Percentiles rank a stretch among this genome's conserved stretches.
These are phyloP conservation scores for Stropharia rugosoannulata DNA, from an alignment of 768 basidiomycete genomes.

Conservation along the genomic window DNA sequence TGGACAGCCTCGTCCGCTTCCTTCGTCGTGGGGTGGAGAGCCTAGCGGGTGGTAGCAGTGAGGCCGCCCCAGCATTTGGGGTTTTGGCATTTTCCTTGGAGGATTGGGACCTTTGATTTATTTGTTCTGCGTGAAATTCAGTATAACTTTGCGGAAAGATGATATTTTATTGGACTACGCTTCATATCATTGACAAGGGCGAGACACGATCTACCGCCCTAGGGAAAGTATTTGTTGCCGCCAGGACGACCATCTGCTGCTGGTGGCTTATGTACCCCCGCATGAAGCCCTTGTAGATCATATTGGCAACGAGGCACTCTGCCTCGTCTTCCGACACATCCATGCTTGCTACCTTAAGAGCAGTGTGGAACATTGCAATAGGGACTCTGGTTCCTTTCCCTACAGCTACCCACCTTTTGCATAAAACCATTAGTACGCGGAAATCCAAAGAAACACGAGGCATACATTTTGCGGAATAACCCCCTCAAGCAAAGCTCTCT, in stretches of 20 bases:
- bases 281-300: constrained; percentile 92
- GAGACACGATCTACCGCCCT: constrained; percentile 59
- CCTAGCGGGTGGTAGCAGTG: constrained; percentile 59
- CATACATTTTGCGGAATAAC: constrained; percentile 76
- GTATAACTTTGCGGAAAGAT: no score
- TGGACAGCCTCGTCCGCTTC: constrained; percentile 72
- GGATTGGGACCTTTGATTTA: constrained; percentile 64
- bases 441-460: constrained; percentile 10
- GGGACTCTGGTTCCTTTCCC: constrained; percentile 78
- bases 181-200: constrained; percentile 44
- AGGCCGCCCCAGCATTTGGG: constrained; percentile 63
- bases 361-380: constrained; percentile 77
- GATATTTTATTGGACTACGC: background rate
- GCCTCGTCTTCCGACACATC: constrained; percentile 78
- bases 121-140: no score
- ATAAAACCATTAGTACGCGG: no score
- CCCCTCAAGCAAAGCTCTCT: constrained; percentile 85
- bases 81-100: constrained; percentile 75
- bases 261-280: constrained; percentile 97
- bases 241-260: constrained; percentile 90
- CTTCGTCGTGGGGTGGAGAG: constrained; percentile 68
- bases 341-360: constrained; percentile 68
- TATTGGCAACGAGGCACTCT: constrained; percentile 91
- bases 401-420: constrained; percentile 72
- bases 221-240: constrained; percentile 80